Evolutionary conservation across 1,284 basidiomycete genomes (phyloP).

Genomic region (Ustilago cynodontis): DNA sequence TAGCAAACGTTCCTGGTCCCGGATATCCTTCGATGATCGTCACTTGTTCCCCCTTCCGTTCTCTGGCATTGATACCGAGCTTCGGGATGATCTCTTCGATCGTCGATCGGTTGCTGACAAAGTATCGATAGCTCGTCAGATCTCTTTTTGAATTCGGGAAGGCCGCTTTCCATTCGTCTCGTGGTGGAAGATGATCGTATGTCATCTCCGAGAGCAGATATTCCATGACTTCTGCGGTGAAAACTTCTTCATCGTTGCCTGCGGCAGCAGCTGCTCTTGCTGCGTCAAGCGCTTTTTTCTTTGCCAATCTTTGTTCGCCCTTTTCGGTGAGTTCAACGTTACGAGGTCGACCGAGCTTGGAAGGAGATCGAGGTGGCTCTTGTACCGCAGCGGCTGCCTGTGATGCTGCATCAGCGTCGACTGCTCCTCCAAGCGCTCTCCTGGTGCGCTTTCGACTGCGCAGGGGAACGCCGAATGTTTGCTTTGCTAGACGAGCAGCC

Average conservation of each 20-base stretch:
- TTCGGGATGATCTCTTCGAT: conserved; percentile 39
- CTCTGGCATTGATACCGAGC: conserved; percentile 37
- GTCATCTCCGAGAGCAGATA: conserved; percentile 21
- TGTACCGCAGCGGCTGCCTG: no score
- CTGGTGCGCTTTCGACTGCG: conserved; percentile 20
- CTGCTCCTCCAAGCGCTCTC: conserved; percentile 8
- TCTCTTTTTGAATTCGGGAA: conserved; percentile 38
- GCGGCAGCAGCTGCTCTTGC: conserved; percentile 1
- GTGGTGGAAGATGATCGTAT: conserved; percentile 53
- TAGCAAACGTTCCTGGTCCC: conserved; percentile 63
- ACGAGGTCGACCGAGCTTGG: conserved; percentile 9
- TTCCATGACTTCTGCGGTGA: conserved; percentile 12
- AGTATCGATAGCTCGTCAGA: conserved; percentile 56
- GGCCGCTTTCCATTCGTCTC: conserved; percentile 42
- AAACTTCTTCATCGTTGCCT: conserved; percentile 4
- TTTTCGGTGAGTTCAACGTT: background rate
- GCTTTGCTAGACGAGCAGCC: conserved; percentile 20
- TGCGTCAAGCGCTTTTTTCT: background rate
- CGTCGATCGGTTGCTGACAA: conserved; percentile 57
- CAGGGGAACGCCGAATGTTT: conserved; percentile 20
- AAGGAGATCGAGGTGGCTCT: no score
- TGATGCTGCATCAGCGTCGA: background rate
- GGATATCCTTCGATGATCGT: conserved; percentile 67
- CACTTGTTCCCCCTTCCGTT: conserved; percentile 49
- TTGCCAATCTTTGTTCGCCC: background rate